Conservation (phyloP, 2,329 filamentous ascomycete species). For the Hypoxylon sp. region DNA sequence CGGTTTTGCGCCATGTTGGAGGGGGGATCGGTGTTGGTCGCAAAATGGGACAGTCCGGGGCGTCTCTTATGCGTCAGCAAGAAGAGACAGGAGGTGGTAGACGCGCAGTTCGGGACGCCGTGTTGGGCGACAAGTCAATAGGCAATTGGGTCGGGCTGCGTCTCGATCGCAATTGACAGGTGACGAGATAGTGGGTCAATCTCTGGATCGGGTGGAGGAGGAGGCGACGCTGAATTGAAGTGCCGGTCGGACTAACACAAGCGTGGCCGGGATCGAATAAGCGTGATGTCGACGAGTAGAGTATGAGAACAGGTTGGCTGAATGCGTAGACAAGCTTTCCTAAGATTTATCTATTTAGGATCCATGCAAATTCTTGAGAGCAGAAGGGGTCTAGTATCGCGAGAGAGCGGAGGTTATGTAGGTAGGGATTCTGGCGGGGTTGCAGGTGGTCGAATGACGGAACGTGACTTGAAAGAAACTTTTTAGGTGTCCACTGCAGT, state of each 20-base stretch:
- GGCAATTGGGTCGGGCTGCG: slow-evolving; percentile 41
- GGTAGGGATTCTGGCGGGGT: slow-evolving; percentile 54
- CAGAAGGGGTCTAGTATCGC: slow-evolving; percentile 45
- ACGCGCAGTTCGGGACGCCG: slow-evolving; percentile 50
- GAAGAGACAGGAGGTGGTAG: slow-evolving; percentile 44
- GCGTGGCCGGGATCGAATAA: slow-evolving; percentile 25
- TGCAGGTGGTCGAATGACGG: slow-evolving; percentile 54
- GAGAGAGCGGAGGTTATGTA: slow-evolving; percentile 50
- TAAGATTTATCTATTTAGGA: slow-evolving; percentile 43
- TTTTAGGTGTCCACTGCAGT: slow-evolving; percentile 52
- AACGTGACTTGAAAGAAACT: slow-evolving; percentile 55
- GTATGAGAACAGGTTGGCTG: slow-evolving; percentile 13
- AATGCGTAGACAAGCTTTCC: slow-evolving; percentile 24
- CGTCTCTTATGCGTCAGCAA: slow-evolving; percentile 51
- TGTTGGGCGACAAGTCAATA: slow-evolving; percentile 52
- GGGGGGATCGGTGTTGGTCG: slow-evolving; percentile 48
- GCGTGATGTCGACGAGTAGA: slow-evolving; percentile 19
- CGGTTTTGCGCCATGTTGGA: slow-evolving; percentile 56
- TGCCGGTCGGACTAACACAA: slow-evolving; percentile 40
- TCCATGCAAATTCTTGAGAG: slow-evolving; percentile 40
- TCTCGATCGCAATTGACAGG: slow-evolving; percentile 46
- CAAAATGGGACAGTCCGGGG: slow-evolving; percentile 47
- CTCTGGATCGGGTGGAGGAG: slow-evolving; percentile 27
- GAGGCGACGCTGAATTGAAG: slow-evolving; percentile 41
- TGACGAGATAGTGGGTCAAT: slow-evolving; percentile 45